Evolutionary conservation across 2,329 filamentous ascomycete genomes (phyloP), one percentile per base, ranked within the genome.

Genomic region (Sclerotinia sclerotiorum): DNA sequence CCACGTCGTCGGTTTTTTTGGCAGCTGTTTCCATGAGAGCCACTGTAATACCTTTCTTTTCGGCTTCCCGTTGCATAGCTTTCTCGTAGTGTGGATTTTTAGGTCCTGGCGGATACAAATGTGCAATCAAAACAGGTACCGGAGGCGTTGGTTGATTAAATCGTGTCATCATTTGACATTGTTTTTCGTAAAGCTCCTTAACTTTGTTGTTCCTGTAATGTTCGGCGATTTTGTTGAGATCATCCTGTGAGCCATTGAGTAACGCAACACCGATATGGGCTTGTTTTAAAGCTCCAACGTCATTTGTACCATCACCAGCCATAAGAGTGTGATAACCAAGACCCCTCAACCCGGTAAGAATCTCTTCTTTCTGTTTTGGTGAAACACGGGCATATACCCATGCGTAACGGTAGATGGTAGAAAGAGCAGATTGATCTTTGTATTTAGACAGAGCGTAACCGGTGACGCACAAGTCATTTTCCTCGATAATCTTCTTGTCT

Each of bases 381-480:
- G 95, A 99, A 13, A 99, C 95, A 76, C 95, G 93, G 73, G 95
- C 95, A 78, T 99, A 99, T 5, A 99, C 95, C 95, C 95, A 99
- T 19, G 94, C 89, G 80, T 98, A 87, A 62, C 94, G 90, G 44
- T 98, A 85, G 63, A 99, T 84, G 67, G 92, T 87, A 65, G 86
- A 84, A 81, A 94, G 90, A 61, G 88, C 93, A 68, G 86, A 80
- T 77, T 97, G 90, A 68, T 87, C 91, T 80, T 91, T 92, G 84
- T 96, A 96, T 79, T 96, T 95, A 65, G 90, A 86, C 65, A 99
- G 83, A 54, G 95, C 95, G 78, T 97, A 97, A 68, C 95, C 95
- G 67, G 95, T 99, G 65, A 98, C 89, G 77, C 95, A 99, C 46
- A 99, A 87, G 79, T 99, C 95, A 78, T 97, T 97, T 51, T 84